These are phyloP conservation scores for Chrysanthemum seticuspe DNA, from an alignment of 129 eudicot species.

Conservation along the genomic window DNA sequence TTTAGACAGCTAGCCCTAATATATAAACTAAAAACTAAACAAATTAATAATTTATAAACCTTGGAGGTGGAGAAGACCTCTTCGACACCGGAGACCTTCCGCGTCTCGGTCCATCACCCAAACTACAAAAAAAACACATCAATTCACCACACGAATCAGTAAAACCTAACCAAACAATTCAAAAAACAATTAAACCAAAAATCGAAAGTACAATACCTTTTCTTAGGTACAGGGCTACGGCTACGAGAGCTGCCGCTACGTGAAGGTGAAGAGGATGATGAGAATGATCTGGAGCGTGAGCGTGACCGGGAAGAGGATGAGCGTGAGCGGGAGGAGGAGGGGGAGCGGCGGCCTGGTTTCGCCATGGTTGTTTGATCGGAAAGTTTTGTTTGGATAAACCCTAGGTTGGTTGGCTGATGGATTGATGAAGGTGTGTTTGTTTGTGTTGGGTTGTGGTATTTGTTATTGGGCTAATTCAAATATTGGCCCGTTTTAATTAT, in stretches of 20 bases:
- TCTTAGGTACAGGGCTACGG: slow-evolving; percentile 54
- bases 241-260: slow-evolving; percentile 67
- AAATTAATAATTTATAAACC: slow-evolving; percentile 26
- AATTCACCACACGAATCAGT: no score
- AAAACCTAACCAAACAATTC: neutral
- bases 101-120: slow-evolving; percentile 73
- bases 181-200: neutral
- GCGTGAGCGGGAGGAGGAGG: slow-evolving; percentile 52
- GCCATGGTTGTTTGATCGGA: neutral
- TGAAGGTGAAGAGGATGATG: slow-evolving; percentile 63
- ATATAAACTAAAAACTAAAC: neutral
- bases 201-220: slow-evolving; percentile 17
- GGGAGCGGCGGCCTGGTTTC: slow-evolving; percentile 24
- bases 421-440: neutral
- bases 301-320: slow-evolving; percentile 52
- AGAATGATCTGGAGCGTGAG: slow-evolving; percentile 55
- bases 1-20: neutral
- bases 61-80: slow-evolving; percentile 69
- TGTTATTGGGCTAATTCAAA: neutral
- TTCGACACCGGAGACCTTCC: slow-evolving; percentile 85
- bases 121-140: neutral
- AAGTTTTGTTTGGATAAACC: neutral
- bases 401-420: neutral
- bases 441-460: neutral
- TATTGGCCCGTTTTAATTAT: neutral